These are phyloP conservation scores for Penicillium dipodomyicola DNA, from an alignment of 495 filamentous ascomycete species.

Conservation along the genomic window DNA sequence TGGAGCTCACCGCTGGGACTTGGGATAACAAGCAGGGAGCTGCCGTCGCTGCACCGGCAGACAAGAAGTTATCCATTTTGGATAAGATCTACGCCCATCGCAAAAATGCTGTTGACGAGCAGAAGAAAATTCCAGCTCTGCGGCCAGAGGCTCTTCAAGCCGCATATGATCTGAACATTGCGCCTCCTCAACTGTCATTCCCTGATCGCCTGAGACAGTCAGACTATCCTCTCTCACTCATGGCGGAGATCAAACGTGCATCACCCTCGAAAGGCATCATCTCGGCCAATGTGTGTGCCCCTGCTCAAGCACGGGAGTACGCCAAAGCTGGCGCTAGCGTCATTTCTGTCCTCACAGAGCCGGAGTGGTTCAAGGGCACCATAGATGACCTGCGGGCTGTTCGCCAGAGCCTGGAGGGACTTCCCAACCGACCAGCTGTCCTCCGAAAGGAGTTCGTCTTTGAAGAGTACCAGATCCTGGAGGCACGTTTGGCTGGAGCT, in stretches of 20 bases:
- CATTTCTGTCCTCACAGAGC: constrained; percentile 96
- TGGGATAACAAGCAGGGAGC: constrained; percentile 68
- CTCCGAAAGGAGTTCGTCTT: constrained; percentile 97
- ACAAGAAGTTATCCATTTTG: constrained; percentile 79
- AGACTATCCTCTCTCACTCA: constrained; percentile 76
- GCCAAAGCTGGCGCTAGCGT: constrained; percentile 92
- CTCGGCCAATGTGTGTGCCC: constrained; percentile 79
- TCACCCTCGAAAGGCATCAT: constrained; percentile 97
- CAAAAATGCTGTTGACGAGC: constrained; percentile 68
- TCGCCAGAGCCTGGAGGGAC: constrained; percentile 79
- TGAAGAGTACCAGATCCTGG: constrained; percentile 96
- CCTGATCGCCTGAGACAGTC: constrained; percentile 74
- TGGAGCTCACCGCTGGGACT: constrained; percentile 80
- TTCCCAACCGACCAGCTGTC: constrained; percentile 88
- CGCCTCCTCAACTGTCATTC: constrained; percentile 83
- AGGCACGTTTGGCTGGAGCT: constrained; percentile 88
- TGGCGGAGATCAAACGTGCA: constrained; percentile 96
- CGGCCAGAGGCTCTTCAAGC: constrained; percentile 83
- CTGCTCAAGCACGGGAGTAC: constrained; percentile 86
- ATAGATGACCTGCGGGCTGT: constrained; percentile 91
- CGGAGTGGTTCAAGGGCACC: constrained; percentile 97
- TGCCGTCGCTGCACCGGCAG: constrained; percentile 25
- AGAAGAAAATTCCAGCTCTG: constrained; percentile 84
- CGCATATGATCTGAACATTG: constrained; percentile 75
- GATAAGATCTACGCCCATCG: constrained; percentile 90